These are phyloP conservation scores for Leishmania lainsoni DNA, from an alignment of 208 protist species.

Conservation along the genomic window DNA sequence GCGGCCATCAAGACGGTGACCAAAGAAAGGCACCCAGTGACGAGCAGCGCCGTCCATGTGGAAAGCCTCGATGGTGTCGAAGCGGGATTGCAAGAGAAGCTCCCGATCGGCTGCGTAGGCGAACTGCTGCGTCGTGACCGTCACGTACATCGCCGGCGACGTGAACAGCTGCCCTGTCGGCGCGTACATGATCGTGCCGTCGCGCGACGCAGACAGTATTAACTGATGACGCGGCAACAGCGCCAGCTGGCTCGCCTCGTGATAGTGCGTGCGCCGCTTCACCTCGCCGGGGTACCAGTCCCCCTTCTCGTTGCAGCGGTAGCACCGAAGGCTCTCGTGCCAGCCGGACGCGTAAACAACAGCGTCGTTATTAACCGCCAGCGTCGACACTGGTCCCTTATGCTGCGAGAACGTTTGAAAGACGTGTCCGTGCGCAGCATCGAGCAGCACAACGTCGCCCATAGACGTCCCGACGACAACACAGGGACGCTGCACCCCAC, in stretches of 20 bases:
- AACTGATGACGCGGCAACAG: constrained; percentile 55
- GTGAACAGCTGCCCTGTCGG: constrained; percentile 60
- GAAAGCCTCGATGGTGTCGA: constrained; percentile 77
- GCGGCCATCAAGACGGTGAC: constrained; percentile 59
- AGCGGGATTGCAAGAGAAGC: constrained; percentile 70
- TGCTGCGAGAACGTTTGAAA: constrained; percentile 82
- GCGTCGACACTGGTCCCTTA: constrained; percentile 77
- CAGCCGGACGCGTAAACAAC: constrained; percentile 83
- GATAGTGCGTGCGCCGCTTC: constrained; percentile 91
- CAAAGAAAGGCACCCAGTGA: constrained; percentile 76
- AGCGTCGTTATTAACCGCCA: constrained; percentile 36
- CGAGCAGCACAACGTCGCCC: constrained; percentile 82
- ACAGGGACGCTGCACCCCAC: constrained; percentile 35
- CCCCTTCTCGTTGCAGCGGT: constrained; percentile 29
- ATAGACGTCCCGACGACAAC: constrained; percentile 84
- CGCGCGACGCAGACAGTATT: constrained; percentile 77
- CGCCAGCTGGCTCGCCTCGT: constrained; percentile 76
- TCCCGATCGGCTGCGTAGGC: constrained; percentile 59
- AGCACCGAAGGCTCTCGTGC: constrained; percentile 84
- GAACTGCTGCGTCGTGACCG: constrained; percentile 69
- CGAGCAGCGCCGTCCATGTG: constrained; percentile 43
- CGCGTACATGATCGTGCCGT: constrained; percentile 83
- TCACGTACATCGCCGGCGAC: constrained; percentile 75
- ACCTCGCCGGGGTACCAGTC: constrained; percentile 86
- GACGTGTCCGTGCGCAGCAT: constrained; percentile 64